A percentile compares a stretch with the other conserved stretches of the same genome.
Evolutionary conservation across 495 filamentous ascomycete genomes (phyloP).

Genomic region (Thermochaetoides thermophila): DNA sequence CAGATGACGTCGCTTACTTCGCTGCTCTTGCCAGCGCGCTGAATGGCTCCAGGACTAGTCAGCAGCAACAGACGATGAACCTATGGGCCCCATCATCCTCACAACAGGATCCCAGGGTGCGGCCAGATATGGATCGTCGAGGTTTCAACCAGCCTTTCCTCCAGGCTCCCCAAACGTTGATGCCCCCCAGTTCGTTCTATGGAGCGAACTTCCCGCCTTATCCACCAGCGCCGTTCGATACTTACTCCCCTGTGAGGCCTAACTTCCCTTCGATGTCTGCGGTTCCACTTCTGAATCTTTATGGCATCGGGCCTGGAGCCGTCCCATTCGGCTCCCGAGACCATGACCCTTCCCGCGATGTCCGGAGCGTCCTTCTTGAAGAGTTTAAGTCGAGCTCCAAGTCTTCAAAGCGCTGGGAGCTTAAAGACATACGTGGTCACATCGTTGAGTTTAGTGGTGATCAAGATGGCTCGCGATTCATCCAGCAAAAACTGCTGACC

Average conservation of each 20-base stretch:
- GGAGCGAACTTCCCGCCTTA: constrained; percentile 9
- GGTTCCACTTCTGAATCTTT: too few species aligned
- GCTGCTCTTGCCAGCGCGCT: too few species aligned
- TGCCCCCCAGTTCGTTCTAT: constrained; percentile 10
- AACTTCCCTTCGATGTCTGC: too few species aligned
- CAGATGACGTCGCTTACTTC: too few species aligned
- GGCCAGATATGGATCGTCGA: constrained; percentile 20
- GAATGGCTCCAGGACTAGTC: constrained; percentile 43
- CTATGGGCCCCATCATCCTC: too few species aligned
- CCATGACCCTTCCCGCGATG: constrained; percentile 46
- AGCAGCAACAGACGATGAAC: constrained; percentile 28
- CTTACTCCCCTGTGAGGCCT: too few species aligned
- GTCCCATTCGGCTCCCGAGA: constrained; percentile 43
- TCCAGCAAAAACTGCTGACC: constrained; percentile 85
- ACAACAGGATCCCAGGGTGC: constrained; percentile 17
- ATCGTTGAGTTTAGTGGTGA: constrained; percentile 93
- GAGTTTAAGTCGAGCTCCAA: constrained; percentile 68
- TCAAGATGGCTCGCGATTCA: constrained; percentile 89
- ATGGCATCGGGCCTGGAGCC: constrained; percentile 16
- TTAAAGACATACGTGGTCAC: constrained; percentile 82
- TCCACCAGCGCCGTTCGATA: too few species aligned
- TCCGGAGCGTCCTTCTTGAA: constrained; percentile 59
- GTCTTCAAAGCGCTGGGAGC: constrained; percentile 64
- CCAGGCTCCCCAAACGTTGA: constrained; percentile 7
- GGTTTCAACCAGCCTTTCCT: constrained; percentile 14